Conservation (phyloP, 768 basidiomycete species). For the Mrakia frigida region DNA sequence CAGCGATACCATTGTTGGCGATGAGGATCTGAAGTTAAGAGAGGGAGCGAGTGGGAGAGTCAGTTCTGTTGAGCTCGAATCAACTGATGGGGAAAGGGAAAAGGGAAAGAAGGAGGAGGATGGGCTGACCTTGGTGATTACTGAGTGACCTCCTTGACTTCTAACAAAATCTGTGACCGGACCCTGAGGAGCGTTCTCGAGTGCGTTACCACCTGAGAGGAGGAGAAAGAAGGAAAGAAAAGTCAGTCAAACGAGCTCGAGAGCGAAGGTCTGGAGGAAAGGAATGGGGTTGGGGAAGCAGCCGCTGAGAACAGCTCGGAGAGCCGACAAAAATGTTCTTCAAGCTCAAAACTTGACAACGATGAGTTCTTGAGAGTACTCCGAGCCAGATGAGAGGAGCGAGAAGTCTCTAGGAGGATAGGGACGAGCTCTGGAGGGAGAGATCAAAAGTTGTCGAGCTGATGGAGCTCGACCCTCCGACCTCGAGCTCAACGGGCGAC, state of each 20-base stretch:
- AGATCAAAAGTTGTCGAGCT: background rate
- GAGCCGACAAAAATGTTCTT: background rate
- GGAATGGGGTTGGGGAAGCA: background rate
- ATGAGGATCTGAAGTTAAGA: conserved; percentile 70
- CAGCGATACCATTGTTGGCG: conserved; percentile 98
- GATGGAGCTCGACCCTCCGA: too few species aligned
- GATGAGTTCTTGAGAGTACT: background rate
- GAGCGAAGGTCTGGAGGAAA: background rate
- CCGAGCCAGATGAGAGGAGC: background rate
- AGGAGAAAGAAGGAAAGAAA: background rate
- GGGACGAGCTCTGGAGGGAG: background rate
- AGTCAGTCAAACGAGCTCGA: conserved; percentile 10
- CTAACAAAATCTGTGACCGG: conserved; percentile 87
- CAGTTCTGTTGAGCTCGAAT: background rate
- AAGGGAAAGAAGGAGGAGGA: background rate
- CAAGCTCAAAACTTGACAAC: background rate
- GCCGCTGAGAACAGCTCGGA: background rate
- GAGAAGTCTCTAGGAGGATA: background rate
- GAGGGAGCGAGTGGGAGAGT: background rate
- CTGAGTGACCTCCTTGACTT: conserved; percentile 87
- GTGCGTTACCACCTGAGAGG: conserved; percentile 76
- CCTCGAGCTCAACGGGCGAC: background rate
- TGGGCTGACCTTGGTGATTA: conserved; percentile 83
- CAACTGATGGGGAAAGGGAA: background rate
- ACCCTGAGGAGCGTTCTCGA: conserved; percentile 74